These are phyloP conservation scores for Lodderomyces elongisporus DNA, from an alignment of 1,139 yeast species.

Conservation along the genomic window DNA sequence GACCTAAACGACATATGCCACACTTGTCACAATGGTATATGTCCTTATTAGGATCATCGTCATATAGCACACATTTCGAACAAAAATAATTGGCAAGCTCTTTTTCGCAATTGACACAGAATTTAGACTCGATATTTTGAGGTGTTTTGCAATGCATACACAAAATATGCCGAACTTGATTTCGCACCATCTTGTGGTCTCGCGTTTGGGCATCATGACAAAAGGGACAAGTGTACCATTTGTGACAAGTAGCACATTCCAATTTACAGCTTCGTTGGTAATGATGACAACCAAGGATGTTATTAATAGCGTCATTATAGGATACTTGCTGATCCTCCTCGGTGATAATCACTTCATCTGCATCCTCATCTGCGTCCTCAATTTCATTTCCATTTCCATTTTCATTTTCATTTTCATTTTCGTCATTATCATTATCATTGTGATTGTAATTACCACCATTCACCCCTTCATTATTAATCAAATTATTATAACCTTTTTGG, in stretches of 20 bases:
- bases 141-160: slow-evolving; percentile 79
- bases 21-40: slow-evolving; percentile 91
- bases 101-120: slow-evolving; percentile 62
- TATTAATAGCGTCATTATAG: slow-evolving; percentile 34
- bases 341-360: slow-evolving; percentile 40
- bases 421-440: slow-evolving; percentile 3
- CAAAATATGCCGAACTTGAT: slow-evolving; percentile 60
- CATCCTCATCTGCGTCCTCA: slow-evolving; percentile 11
- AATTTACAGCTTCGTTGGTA: slow-evolving; percentile 80
- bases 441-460: background rate
- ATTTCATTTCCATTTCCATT: slow-evolving; percentile 16
- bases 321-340: slow-evolving; percentile 49
- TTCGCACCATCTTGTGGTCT: slow-evolving; percentile 60
- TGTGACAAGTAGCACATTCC: slow-evolving; percentile 69
- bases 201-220: slow-evolving; percentile 68
- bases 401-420: background rate
- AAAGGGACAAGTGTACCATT: slow-evolving; percentile 78
- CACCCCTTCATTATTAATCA: background rate
- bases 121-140: slow-evolving; percentile 62
- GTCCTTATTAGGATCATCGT: slow-evolving; percentile 72
- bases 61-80: slow-evolving; percentile 72
- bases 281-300: slow-evolving; percentile 71
- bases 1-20: slow-evolving; percentile 87
- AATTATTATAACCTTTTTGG: slow-evolving; percentile 5
- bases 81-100: slow-evolving; percentile 77